Conservation (phyloP, 441 rosid species). For the Eutrema salsugineum region DNA sequence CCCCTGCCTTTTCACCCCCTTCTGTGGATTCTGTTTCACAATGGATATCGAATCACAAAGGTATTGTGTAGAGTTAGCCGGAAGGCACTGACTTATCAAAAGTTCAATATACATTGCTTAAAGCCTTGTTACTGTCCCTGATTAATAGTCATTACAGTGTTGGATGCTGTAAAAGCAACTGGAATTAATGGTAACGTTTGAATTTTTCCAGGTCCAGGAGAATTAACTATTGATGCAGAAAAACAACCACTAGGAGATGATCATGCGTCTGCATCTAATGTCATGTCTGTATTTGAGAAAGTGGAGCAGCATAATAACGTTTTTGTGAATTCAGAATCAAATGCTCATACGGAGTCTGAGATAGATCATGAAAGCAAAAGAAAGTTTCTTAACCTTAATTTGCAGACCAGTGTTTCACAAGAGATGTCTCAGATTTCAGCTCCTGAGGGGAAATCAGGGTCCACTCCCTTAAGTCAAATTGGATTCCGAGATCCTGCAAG, state of each 20-base stretch:
- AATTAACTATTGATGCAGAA: constrained; percentile 32
- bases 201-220: constrained; percentile 39
- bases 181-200: constrained; percentile 1
- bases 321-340: constrained; percentile 32
- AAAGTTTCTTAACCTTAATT: constrained; percentile 26
- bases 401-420: constrained; percentile 33
- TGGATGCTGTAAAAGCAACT: constrained; percentile 12
- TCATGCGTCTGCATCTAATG: constrained; percentile 31
- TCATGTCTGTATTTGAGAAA: constrained; percentile 30
- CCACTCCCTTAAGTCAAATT: constrained; percentile 91
- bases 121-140: not conserved
- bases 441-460: constrained; percentile 69
- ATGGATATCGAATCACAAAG: constrained; percentile 58
- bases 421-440: constrained; percentile 93
- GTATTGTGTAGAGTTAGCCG: constrained; percentile 36
- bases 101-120: constrained; percentile 30
- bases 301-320: constrained; percentile 29
- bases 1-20: constrained; percentile 78
- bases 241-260: constrained; percentile 31
- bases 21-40: constrained; percentile 49
- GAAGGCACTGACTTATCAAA: constrained; percentile 22
- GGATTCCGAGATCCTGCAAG: constrained; percentile 98
- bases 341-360: constrained; percentile 26
- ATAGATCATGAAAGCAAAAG: constrained; percentile 37
- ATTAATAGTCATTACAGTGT: not conserved